phyloP scores from a whole-genome alignment of 2,329 filamentous ascomycete species.

The Fusarium papillatum region DNA sequence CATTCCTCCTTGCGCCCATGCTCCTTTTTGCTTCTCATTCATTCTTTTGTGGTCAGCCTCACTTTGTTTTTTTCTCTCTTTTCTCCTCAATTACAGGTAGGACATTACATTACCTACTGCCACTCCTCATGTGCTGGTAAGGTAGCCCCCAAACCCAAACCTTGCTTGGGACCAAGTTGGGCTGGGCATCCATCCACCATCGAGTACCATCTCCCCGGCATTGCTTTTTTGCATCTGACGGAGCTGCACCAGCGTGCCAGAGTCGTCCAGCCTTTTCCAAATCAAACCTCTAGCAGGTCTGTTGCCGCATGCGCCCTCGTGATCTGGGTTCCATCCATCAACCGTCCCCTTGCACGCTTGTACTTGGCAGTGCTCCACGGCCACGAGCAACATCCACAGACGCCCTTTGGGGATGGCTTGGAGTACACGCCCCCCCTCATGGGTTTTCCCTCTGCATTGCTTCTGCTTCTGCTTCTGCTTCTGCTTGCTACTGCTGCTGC shows the following conservation, averaged over 20 bases:
- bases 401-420: constrained; percentile 8
- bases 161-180: background rate
- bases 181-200: constrained; percentile 25
- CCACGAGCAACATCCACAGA: constrained; percentile 28
- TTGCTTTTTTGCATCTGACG: constrained; percentile 37
- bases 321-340: constrained; percentile 29
- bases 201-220: constrained; percentile 6
- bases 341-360: constrained; percentile 37
- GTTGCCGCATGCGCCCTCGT: constrained; percentile 32
- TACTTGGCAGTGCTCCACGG: constrained; percentile 28
- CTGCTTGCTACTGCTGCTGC: background rate
- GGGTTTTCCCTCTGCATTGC: background rate
- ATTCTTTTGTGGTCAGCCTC: constrained; percentile 35
- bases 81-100: constrained; percentile 24
- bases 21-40: constrained; percentile 20
- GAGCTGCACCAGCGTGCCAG: constrained; percentile 30
- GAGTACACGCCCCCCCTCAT: constrained; percentile 30
- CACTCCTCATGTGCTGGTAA: constrained; percentile 6
- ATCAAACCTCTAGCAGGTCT: constrained; percentile 30
- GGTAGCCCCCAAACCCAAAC: constrained; percentile 13
- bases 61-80: constrained; percentile 39
- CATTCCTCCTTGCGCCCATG: constrained; percentile 25
- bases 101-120: background rate
- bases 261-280: constrained; percentile 41
- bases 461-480: constrained; percentile 10